phyloP scores from a whole-genome alignment of 78 protist species.

The Monocercomonoides exilis region DNA sequence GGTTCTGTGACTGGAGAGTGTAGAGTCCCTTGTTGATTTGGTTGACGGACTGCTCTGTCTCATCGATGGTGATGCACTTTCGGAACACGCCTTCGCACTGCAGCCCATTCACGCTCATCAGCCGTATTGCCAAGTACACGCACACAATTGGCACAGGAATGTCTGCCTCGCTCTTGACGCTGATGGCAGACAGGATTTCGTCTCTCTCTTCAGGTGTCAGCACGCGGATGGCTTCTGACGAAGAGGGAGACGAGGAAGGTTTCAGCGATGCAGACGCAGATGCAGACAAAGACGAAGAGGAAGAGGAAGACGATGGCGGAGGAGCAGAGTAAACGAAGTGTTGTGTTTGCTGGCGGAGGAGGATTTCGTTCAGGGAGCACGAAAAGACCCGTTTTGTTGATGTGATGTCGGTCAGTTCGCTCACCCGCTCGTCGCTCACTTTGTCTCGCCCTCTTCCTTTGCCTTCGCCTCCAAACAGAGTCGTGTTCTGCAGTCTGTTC shows the following conservation, averaged over 20 bases:
- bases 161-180: too few species aligned
- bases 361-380: neutral
- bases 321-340: neutral
- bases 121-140: neutral
- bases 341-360: neutral
- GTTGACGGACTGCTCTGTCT: neutral
- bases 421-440: neutral
- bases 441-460: neutral
- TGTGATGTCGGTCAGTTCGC: neutral
- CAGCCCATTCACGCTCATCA: neutral
- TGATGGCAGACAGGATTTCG: too few species aligned
- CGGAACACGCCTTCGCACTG: neutral
- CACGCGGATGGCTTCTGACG: too few species aligned
- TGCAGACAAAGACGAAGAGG: too few species aligned
- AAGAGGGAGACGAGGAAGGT: too few species aligned
- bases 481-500: neutral
- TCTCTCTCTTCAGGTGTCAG: too few species aligned
- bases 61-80: neutral
- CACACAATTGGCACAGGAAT: neutral
- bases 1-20: neutral
- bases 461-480: neutral
- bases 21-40: neutral
- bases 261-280: too few species aligned
- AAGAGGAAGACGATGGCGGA: too few species aligned
- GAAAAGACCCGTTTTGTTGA: neutral